These are phyloP conservation scores for Neurospora africana DNA, from an alignment of 495 filamentous ascomycete genomes.

Conservation along the genomic window DNA sequence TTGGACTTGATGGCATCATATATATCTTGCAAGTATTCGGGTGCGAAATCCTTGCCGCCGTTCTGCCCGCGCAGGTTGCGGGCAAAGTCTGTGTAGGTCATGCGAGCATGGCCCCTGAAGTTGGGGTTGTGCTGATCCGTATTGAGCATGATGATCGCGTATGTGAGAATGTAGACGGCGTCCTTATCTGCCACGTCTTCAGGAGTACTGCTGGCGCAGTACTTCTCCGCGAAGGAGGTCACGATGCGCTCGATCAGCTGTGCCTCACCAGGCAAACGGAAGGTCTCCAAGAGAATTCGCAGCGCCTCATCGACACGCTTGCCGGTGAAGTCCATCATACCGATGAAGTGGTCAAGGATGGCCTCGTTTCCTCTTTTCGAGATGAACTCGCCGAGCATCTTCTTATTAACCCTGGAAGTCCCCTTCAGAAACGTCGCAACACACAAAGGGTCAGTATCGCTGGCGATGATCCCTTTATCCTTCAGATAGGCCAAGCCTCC, in stretches of 20 bases:
- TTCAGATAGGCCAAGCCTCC: slow-evolving; percentile 78
- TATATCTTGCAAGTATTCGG: slow-evolving; percentile 77
- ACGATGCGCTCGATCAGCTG: slow-evolving; percentile 89
- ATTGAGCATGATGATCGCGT: slow-evolving; percentile 92
- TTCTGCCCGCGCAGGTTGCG: slow-evolving; percentile 87
- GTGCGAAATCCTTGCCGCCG: slow-evolving; percentile 69
- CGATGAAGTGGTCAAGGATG: slow-evolving; percentile 73
- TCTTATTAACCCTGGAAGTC: slow-evolving; percentile 82
- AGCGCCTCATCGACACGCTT: slow-evolving; percentile 86
- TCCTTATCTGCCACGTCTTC: slow-evolving; percentile 79
- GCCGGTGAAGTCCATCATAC: slow-evolving; percentile 73
- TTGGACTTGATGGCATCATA: slow-evolving; percentile 84
- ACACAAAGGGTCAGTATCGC: slow-evolving; percentile 57
- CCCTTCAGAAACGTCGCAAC: slow-evolving; percentile 77
- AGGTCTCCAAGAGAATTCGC: slow-evolving; percentile 76
- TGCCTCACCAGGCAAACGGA: slow-evolving; percentile 89
- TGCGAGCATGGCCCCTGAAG: slow-evolving; percentile 67
- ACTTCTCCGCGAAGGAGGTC: slow-evolving; percentile 75
- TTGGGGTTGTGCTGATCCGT: slow-evolving; percentile 95
- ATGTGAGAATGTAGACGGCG: slow-evolving; percentile 81
- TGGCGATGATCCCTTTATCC: slow-evolving; percentile 70
- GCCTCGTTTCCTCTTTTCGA: slow-evolving; percentile 79
- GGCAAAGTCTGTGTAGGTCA: slow-evolving; percentile 71
- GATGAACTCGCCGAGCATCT: slow-evolving; percentile 78
- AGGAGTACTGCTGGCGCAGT: slow-evolving; percentile 60